Evolutionary conservation across 441 rosid genomes (phyloP).

Genomic region (Manihot esculenta): DNA sequence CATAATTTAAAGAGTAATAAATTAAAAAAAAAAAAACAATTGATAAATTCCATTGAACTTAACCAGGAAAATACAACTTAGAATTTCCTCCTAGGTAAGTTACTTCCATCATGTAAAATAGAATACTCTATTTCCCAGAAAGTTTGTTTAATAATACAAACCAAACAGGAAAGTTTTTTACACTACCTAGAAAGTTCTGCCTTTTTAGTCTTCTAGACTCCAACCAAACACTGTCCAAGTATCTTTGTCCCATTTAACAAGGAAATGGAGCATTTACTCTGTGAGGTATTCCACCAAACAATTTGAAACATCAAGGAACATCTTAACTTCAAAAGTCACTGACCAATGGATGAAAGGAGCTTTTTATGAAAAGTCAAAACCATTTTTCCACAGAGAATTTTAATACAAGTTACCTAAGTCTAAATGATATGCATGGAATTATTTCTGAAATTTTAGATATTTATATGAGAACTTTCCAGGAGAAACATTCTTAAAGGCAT

Average conservation of each 20-base stretch:
- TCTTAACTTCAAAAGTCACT: neutral
- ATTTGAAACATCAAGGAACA: neutral
- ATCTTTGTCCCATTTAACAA: neutral
- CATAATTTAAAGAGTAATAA: no score
- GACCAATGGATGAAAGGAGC: neutral
- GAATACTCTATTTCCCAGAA: no score
- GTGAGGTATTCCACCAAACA: neutral
- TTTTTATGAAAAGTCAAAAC: neutral
- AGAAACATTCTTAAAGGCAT: neutral
- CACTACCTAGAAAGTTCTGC: no score
- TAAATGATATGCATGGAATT: neutral
- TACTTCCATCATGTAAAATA: no score
- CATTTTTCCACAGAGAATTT: constrained; percentile 2
- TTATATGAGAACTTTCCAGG: neutral
- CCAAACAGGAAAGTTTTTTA: no score
- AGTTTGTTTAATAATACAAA: no score
- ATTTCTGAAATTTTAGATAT: neutral
- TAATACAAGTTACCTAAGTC: neutral
- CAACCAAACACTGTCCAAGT: no score
- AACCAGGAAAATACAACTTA: no score
- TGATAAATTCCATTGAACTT: no score
- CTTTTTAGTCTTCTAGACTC: no score
- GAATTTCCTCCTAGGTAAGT: no score
- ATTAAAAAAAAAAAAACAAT: no score
- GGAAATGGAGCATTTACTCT: neutral